phyloP scores from a whole-genome alignment of 257 asterid genomes.

The Catharanthus roseus region DNA sequence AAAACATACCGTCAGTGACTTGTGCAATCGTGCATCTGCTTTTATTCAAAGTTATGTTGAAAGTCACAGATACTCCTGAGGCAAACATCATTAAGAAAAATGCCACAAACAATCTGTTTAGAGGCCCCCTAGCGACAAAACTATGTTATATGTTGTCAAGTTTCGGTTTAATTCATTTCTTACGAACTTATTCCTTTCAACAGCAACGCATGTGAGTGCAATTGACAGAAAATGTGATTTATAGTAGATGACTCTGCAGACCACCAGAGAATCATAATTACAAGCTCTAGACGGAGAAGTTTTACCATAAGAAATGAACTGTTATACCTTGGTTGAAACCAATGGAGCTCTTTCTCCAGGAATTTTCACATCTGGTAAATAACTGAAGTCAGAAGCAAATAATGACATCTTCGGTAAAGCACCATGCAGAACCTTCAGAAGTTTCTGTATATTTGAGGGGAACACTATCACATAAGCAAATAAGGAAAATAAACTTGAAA shows the following conservation, averaged over 20 bases:
- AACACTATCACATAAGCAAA: slow-evolving; percentile 18
- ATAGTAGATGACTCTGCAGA: neutral
- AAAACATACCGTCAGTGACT: too few relatives aligned
- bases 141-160: neutral
- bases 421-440: slow-evolving; percentile 74
- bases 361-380: slow-evolving; percentile 83
- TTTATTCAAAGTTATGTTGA: neutral
- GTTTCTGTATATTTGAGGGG: slow-evolving; percentile 59
- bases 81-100: neutral
- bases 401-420: slow-evolving; percentile 98
- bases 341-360: slow-evolving; percentile 98
- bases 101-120: neutral
- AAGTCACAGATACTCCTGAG: neutral
- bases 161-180: neutral
- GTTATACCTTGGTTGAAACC: slow-evolving; percentile 75
- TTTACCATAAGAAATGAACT: neutral
- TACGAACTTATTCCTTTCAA: neutral
- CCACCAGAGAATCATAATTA: neutral
- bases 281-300: neutral
- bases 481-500: neutral
- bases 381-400: slow-evolving; percentile 91
- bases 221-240: neutral
- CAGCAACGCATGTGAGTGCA: neutral
- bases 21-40: too few relatives aligned
- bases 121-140: neutral